A percentile compares a stretch with the other conserved stretches of the same genome.
Evolutionary conservation across 2,329 filamentous ascomycete species (phyloP).

Genomic region (Drechslerella coelobrocha): DNA sequence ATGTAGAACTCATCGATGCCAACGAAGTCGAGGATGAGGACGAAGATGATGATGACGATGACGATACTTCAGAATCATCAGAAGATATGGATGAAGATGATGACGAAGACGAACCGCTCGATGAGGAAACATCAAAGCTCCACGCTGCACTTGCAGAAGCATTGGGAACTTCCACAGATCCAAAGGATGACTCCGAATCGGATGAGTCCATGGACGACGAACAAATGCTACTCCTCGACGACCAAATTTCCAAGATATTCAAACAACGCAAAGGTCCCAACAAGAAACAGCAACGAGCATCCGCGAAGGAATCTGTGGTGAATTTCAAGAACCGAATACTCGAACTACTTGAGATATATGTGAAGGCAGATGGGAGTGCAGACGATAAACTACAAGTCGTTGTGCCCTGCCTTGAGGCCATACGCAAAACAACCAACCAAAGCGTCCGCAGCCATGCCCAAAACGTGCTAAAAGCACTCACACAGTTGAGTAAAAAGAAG

Average conservation of each 20-base stretch:
- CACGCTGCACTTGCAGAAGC: constrained; percentile 79
- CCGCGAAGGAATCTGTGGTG: constrained; percentile 85
- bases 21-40: constrained; percentile 61
- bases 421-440: constrained; percentile 32
- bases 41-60: constrained; percentile 60
- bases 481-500: constrained; percentile 38
- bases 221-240: constrained; percentile 89
- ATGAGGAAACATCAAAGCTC: constrained; percentile 63
- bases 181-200: constrained; percentile 64
- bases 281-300: constrained; percentile 83
- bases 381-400: constrained; percentile 37
- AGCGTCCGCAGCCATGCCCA: constrained; percentile 27
- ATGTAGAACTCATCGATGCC: constrained; percentile 59
- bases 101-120: constrained; percentile 59
- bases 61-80: constrained; percentile 59
- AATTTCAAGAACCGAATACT: constrained; percentile 95
- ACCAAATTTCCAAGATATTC: constrained; percentile 83
- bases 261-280: constrained; percentile 70
- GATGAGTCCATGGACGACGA: constrained; percentile 92
- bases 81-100: constrained; percentile 60
- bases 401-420: constrained; percentile 30
- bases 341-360: constrained; percentile 83
- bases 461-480: constrained; percentile 28
- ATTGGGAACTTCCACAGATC: constrained; percentile 70
- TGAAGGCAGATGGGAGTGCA: constrained; percentile 69